Conservation (phyloP, 768 basidiomycete species). For the Cubamyces lactineus region DNA sequence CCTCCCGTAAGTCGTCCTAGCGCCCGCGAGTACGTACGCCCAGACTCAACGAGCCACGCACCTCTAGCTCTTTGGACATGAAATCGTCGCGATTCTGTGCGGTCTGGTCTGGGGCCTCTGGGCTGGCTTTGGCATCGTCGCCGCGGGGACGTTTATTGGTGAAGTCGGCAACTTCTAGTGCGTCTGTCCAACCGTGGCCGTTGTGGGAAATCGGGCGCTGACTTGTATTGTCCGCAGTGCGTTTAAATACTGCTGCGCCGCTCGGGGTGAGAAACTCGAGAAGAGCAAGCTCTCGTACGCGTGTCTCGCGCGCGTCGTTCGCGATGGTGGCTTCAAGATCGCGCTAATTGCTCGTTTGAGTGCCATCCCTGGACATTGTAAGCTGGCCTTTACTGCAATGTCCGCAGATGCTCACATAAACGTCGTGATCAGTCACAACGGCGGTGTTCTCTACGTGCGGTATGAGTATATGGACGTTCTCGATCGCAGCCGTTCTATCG, state of each 20-base stretch:
- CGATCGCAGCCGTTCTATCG: conserved; percentile 78
- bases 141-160: conserved; percentile 80
- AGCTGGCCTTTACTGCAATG: conserved; percentile 31
- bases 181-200: conserved; percentile 32
- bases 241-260: conserved; percentile 79
- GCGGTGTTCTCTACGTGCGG: conserved; percentile 90
- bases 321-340: conserved; percentile 88
- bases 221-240: conserved; percentile 48
- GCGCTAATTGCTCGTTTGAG: conserved; percentile 77
- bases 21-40: conserved; percentile 25
- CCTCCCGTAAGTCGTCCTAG: conserved; percentile 37
- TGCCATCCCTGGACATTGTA: conserved; percentile 87
- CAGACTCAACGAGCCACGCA: too few species aligned
- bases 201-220: neutral
- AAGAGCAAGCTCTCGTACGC: conserved; percentile 49
- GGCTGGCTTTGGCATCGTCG: conserved; percentile 84
- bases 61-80: conserved; percentile 91
- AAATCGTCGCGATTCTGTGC: conserved; percentile 86
- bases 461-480: conserved; percentile 78
- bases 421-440: conserved; percentile 65
- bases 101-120: conserved; percentile 92
- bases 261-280: conserved; percentile 72
- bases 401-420: conserved; percentile 8
- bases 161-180: conserved; percentile 90
- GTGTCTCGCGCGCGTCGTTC: conserved; percentile 59